Base-by-base conservation (phyloP, 768 basidiomycete genomes). In the Leccinum barrowsii region DNA sequence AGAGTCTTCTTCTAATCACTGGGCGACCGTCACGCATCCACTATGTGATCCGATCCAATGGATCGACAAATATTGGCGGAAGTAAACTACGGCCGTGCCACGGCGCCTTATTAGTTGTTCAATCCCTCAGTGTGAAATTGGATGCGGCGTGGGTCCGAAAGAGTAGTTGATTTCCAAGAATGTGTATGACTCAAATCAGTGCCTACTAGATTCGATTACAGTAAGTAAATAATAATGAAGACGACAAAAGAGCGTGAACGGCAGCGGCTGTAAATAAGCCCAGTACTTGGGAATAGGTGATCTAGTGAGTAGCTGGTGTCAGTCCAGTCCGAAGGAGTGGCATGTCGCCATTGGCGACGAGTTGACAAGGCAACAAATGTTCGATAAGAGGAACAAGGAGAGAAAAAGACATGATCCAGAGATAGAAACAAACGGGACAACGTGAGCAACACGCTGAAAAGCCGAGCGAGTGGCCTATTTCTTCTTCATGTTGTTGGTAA, bases 401-500 rank as follows among this genome's bases (percentile, higher is more conserved):
- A 47, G 42, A 44, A 26, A 50, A 6, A 4, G 17, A 26, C 52
- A 40, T 57, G 22, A 54, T 48, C 40, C 19, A 21, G 42, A 55
- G 37, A 42, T 8, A 55, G 15, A 55, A 15, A 34, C 19, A 52
- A 52, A 49, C 26, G 10, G 49, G 24, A 8, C 6, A 40, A 51
- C 32, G 10, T 22, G 44, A 32, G 49, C 24, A 32, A 52, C 24
- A 32, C 1, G 5, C 12, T 50, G 10, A 34, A 48, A 17, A 6
- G 5, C n/a, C 28, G 10, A n/a, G 22, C 44, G 28, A 59, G 34
- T 32, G 32, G 54, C 34, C 58, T 64, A 64, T 49, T 79, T 78
- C 54, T 74, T 70, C 55, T 74, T 71, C 48, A 69, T 75, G 63
- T 79, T 76, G 51, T 80, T 77, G 47, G 74, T 79, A 21, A 83